Evolutionary conservation across 495 filamentous ascomycete genomes (phyloP), one percentile per base, ranked within the genome.

Genomic region (Penicillium roqueforti): DNA sequence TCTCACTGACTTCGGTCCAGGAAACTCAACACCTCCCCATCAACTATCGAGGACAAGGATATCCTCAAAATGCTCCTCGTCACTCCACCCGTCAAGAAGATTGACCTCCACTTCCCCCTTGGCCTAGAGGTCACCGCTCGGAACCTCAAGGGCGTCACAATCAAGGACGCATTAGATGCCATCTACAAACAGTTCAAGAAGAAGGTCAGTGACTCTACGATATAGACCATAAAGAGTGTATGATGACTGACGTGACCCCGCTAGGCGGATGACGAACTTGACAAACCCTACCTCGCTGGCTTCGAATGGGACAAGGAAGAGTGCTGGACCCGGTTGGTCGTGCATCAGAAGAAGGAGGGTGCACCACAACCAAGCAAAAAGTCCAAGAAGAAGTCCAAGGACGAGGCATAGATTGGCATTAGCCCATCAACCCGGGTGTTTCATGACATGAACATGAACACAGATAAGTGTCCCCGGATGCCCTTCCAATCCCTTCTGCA

Each of bases 221-320:
- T 19, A 25, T 34, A 56, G 40, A 26, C 1, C 28, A 13, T 10
- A 31, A 18, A 5, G 45, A 43, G 13, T 22, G 10, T 23, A 52
- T 38, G 28, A 36, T 43, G 3, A 53, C 60, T 65, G 40, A 68
- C 53, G 28, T 18, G 28, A 55, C 41, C 32, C 23, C 26, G 44
- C 37, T 64, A 96, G 91, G 83, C 87, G 47, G 91, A 96, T 60
- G 91, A 96, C 66, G 91, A 95, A 66, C 76, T 96, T 46, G 71
- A 89, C 14, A 75, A 81, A 52, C 88, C 91, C 58, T 85, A 89
- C 78, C 83, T 96, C 56, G 85, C 85, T 56, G 91, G 91, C 53
- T 96, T 96, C 78, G 91, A 95, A 77, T 96, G 91, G 90, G 87
- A 92, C 71, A 87, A 89, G 68, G 87, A 93, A 59, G 88, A 92